These are phyloP conservation scores for Penicillium aurantiogriseum DNA, from an alignment of 2,329 filamentous ascomycete genomes.

Conservation along the genomic window DNA sequence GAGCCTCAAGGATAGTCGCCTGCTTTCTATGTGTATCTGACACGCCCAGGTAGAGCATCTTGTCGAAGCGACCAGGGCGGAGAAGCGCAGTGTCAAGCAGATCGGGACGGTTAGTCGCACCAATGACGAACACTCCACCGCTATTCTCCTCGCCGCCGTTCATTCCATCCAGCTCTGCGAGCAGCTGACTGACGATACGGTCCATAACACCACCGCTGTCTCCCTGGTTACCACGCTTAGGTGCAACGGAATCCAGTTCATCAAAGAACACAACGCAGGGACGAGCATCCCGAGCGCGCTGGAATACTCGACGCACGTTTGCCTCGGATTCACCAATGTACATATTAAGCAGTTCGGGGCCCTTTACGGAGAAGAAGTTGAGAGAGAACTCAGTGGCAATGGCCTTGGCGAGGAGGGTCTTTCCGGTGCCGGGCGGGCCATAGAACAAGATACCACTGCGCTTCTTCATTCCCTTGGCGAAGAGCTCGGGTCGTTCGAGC, in stretches of 20 bases:
- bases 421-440: constrained; percentile 98
- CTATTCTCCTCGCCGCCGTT: constrained; percentile 77
- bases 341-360: constrained; percentile 96
- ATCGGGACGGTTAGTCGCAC: constrained; percentile 92
- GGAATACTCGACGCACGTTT: constrained; percentile 99
- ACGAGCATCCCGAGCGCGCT: constrained; percentile 95
- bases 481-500: constrained; percentile 85
- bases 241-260: constrained; percentile 93
- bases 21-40: constrained; percentile 97
- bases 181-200: constrained; percentile 88
- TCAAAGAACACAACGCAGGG: constrained; percentile 99
- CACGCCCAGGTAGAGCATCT: constrained; percentile 96
- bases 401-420: constrained; percentile 97
- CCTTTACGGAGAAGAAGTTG: constrained; percentile 99
- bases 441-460: constrained; percentile 98
- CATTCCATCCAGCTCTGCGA: constrained; percentile 97
- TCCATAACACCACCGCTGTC: constrained; percentile 99
- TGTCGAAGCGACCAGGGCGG: constrained; percentile 89
- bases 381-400: constrained; percentile 98
- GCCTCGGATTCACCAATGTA: constrained; percentile 99
- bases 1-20: constrained; percentile 84
- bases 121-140: constrained; percentile 92
- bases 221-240: constrained; percentile 94
- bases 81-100: constrained; percentile 85
- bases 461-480: constrained; percentile 98